phyloP scores from a whole-genome alignment of 129 eudicot genomes.

The Chrysanthemum lavandulifolium region DNA sequence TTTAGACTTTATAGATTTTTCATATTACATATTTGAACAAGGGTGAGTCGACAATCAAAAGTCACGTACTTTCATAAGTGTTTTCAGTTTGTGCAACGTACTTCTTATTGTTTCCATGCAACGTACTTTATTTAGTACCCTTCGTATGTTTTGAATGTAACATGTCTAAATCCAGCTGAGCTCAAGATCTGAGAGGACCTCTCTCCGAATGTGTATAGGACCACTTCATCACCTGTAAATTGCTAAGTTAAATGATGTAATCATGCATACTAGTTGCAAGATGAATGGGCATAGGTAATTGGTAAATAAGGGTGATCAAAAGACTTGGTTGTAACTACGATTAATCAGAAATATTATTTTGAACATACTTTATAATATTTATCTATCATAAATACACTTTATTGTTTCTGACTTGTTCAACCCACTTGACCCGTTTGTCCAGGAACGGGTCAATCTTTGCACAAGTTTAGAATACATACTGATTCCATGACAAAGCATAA shows the following conservation, averaged over 20 bases:
- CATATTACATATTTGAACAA: too few relatives aligned
- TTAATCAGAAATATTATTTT: too few relatives aligned
- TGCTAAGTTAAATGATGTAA: background rate
- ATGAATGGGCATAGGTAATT: too few relatives aligned
- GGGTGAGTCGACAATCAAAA: too few relatives aligned
- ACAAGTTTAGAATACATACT: conserved; percentile 40
- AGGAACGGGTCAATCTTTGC: background rate
- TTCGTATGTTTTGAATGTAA: conserved; percentile 55
- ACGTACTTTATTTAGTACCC: conserved; percentile 26
- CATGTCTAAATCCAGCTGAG: conserved; percentile 70
- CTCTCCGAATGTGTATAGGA: conserved; percentile 73
- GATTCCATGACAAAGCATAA: conserved; percentile 82
- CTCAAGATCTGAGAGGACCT: conserved; percentile 58
- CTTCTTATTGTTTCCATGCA: too few relatives aligned
- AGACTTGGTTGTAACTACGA: background rate
- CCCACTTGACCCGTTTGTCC: conserved; percentile 2
- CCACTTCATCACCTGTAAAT: conserved; percentile 85
- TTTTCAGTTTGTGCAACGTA: too few relatives aligned
- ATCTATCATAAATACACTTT: too few relatives aligned
- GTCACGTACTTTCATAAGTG: too few relatives aligned
- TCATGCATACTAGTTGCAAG: background rate
- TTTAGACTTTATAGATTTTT: too few relatives aligned
- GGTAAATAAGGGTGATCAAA: background rate
- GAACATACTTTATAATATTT: too few relatives aligned
- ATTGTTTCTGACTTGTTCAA: background rate